Evolutionary conservation across 768 basidiomycete species (phyloP).

Genomic region (Kwoniella botswanensis): DNA sequence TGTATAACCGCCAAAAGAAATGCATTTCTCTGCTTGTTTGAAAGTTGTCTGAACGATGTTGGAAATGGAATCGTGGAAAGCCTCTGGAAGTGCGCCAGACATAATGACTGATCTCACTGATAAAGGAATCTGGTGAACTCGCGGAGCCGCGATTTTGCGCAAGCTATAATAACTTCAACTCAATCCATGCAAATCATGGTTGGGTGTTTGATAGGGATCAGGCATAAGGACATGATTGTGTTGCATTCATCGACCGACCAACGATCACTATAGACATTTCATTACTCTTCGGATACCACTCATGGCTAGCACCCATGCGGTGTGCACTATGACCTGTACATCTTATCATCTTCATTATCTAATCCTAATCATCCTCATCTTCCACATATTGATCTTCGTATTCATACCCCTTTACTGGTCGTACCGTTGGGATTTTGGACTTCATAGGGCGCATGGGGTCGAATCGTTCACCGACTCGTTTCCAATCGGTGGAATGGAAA

Average conservation of each 20-base stretch:
- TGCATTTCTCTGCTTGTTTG: constrained; percentile 13
- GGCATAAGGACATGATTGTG: too few relatives aligned
- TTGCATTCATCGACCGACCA: too few relatives aligned
- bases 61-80: background rate
- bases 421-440: background rate
- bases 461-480: background rate
- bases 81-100: background rate
- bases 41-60: background rate
- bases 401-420: background rate
- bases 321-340: too few relatives aligned
- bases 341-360: too few relatives aligned
- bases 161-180: too few relatives aligned
- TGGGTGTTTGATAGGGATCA: too few relatives aligned
- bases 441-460: background rate
- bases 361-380: too few relatives aligned
- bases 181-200: too few relatives aligned
- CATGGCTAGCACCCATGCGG: too few relatives aligned
- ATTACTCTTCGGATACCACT: too few relatives aligned
- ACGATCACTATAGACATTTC: too few relatives aligned
- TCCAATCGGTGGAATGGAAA: background rate
- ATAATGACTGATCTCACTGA: background rate
- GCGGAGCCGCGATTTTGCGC: too few relatives aligned
- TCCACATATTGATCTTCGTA: background rate
- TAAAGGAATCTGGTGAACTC: background rate
- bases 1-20: constrained; percentile 2